Conservation (phyloP, 495 filamentous ascomycete genomes). For the Penicillium waksmanii region DNA sequence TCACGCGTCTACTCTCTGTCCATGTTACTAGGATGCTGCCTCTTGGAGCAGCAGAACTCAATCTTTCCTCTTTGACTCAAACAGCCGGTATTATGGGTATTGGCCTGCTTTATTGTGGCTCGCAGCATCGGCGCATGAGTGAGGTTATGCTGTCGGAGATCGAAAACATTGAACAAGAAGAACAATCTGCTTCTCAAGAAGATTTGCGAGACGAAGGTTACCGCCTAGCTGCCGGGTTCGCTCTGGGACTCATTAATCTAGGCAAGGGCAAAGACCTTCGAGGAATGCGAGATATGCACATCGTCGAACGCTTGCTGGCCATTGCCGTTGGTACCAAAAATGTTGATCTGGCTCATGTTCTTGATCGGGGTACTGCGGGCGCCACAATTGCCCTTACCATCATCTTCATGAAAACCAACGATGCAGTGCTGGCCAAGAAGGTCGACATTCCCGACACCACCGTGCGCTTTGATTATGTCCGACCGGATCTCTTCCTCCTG, state of each 20-base stretch:
- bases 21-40: conserved; percentile 95
- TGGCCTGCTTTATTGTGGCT: conserved; percentile 90
- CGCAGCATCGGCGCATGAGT: conserved; percentile 96
- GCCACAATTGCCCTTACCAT: conserved; percentile 89
- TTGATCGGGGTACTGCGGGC: conserved; percentile 89
- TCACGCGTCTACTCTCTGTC: conserved; percentile 94
- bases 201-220: conserved; percentile 93
- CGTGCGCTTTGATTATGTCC: conserved; percentile 90
- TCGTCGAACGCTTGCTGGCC: conserved; percentile 83
- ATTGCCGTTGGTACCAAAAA: conserved; percentile 86
- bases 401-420: conserved; percentile 96
- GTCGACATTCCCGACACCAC: conserved; percentile 89
- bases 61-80: conserved; percentile 90
- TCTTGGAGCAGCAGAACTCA: conserved; percentile 87
- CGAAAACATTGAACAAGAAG: conserved; percentile 77
- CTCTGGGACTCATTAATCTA: conserved; percentile 92
- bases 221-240: conserved; percentile 89
- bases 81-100: conserved; percentile 98
- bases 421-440: conserved; percentile 85
- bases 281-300: conserved; percentile 91
- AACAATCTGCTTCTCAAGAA: conserved; percentile 62
- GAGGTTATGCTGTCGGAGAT: conserved; percentile 99
- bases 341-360: conserved; percentile 83
- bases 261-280: conserved; percentile 85
- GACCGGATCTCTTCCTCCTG: conserved; percentile 89